A percentile compares a stretch with the other conserved stretches of the same genome.
phyloP scores from a whole-genome alignment of 768 basidiomycete species.

The Rhizopogon salebrosus region DNA sequence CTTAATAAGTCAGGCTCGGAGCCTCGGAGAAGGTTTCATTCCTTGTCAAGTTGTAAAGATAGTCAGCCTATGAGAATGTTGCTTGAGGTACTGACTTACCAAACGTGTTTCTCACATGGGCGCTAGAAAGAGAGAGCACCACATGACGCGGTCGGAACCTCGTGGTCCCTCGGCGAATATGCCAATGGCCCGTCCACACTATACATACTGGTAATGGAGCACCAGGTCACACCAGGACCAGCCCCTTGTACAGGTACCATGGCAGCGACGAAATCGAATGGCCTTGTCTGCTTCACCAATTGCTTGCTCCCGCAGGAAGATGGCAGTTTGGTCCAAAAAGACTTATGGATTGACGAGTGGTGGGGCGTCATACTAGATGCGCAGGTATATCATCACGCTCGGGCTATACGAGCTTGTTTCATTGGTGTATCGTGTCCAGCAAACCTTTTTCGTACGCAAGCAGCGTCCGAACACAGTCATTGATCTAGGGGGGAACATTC shows the following conservation, averaged over 20 bases:
- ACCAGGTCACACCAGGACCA: neutral
- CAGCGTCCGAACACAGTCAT: conserved; percentile 59
- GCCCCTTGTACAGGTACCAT: conserved; percentile 6
- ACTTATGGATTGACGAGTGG: conserved; percentile 77
- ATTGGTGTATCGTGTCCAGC: conserved; percentile 30
- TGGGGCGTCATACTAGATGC: conserved; percentile 73
- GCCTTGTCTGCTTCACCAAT: conserved; percentile 83
- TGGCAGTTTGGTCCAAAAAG: conserved; percentile 65
- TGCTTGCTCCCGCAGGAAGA: conserved; percentile 78
- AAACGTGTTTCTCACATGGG: neutral
- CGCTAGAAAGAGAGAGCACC: conserved; percentile 1
- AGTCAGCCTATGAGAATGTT: conserved; percentile 1
- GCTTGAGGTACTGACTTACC: neutral
- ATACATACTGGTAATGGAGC: neutral
- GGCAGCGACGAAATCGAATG: conserved; percentile 36
- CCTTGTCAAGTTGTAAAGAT: conserved; percentile 3
- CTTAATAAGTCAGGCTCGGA: neutral
- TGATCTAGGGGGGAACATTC: conserved; percentile 71
- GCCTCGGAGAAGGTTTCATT: neutral
- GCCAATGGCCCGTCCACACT: neutral
- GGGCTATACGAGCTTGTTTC: neutral
- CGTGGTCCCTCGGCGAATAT: neutral
- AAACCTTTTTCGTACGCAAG: conserved; percentile 59
- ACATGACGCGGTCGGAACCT: neutral
- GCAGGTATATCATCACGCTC: conserved; percentile 39